Evolutionary conservation across 306 rosid genomes (phyloP).

Genomic region (Quercus glauca): DNA sequence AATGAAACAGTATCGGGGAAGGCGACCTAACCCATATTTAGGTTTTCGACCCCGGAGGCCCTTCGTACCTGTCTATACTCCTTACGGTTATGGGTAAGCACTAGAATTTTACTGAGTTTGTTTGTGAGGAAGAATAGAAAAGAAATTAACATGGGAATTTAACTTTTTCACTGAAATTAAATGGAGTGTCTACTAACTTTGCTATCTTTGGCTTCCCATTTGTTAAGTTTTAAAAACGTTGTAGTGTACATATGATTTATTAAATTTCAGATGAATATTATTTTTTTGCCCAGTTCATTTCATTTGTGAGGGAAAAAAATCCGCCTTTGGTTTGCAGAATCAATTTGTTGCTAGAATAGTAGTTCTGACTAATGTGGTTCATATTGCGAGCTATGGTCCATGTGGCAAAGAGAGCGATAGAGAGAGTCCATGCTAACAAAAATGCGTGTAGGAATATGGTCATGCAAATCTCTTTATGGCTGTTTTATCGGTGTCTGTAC

Average conservation of each 20-base stretch:
- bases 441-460: not conserved
- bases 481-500: not conserved
- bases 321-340: not conserved
- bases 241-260: not conserved
- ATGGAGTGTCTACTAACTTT: not conserved
- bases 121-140: conserved; percentile 10
- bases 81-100: conserved; percentile 84
- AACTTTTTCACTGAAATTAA: not conserved
- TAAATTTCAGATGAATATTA: not conserved
- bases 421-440: not conserved
- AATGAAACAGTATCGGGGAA: conserved; percentile 83
- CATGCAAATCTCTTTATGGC: not conserved
- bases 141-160: not conserved
- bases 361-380: not conserved
- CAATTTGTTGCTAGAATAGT: not conserved
- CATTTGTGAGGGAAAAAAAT: not conserved
- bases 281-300: not conserved
- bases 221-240: not conserved
- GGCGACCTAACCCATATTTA: conserved; percentile 55
- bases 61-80: conserved; percentile 77
- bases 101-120: not conserved
- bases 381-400: not conserved
- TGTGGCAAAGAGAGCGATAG: not conserved
- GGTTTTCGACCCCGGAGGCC: conserved; percentile 82
- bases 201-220: not conserved